Evolutionary conservation across 2,329 filamentous ascomycete genomes (phyloP), one percentile per base, ranked within the genome.

Genomic region (Hawksworthiomyces lignivorus): DNA sequence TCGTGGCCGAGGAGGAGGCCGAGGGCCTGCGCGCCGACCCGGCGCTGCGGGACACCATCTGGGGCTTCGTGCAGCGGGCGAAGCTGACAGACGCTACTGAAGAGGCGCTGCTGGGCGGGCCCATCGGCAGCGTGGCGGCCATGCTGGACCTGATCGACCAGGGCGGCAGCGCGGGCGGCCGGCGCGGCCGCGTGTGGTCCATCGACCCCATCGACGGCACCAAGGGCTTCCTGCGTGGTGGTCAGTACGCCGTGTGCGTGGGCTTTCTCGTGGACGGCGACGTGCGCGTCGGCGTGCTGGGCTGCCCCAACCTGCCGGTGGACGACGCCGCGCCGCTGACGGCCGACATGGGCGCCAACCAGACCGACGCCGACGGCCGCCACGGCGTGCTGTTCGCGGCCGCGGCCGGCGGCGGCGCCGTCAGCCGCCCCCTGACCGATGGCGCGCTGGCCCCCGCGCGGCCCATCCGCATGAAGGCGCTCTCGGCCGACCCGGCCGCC

Each of bases 121-220:
- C 72, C 8, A 68, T 88, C 45, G 60, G 69, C 51, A 72, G 62
- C 47, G 70, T 74, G 36, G 72, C 80, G 41, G 66, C 64, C 29
- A 75, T 75, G 72, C 54, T 76, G 38, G 69, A 77, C 50, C 65
- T 81, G 29, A 80, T 87, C 51, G 82, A 86, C 65, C 62, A 64
- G 47, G 82, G 82, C 31, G 76, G 75, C 58, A 86, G 81, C 63
- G 65, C 75, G 44, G 87, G 87, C 46, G 87, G 87, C 21, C 62
- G 67, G 47, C 73, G 69, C 50, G 88, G 87, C 48, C 75, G 92
- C 52, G 87, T 97, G 62, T 98, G 92, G 92, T 86, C 90, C 30
- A 80, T 98, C 44, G 92, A 98, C 63, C 92, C 92, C 46, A 96
- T 98, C 49, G 92, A 98, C 63, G 92, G 92, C 51, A 98, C 92